Evolutionary conservation across 2,329 filamentous ascomycete genomes (phyloP), one percentile per base, ranked within the genome.

Genomic region (Cercospora beticola): DNA sequence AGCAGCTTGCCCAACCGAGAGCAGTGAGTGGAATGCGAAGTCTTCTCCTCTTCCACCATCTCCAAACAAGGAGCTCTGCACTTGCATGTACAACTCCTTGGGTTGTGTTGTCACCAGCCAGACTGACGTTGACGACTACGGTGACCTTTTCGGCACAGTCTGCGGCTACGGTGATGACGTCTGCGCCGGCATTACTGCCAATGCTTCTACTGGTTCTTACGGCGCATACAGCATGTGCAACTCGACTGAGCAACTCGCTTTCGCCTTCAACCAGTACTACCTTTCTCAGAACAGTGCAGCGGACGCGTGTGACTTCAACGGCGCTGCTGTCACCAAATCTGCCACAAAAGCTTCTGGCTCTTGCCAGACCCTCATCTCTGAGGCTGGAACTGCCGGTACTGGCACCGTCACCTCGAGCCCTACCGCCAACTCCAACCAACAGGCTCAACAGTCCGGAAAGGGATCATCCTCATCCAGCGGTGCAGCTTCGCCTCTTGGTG

Each of bases 221-320:
- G 92, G 92, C 74, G 87, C 90, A 59, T 93, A 92, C 84, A 87
- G 88, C 80, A 92, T 93, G 88, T 96, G 92, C 84, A 84, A 85
- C 73, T 77, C 87, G 75, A 84, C 85, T 73, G 85, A 92, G 81
- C 87, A 93, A 85, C 87, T 96, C 49, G 87, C 87, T 67, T 93
- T 87, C 78, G 90, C 88, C 60, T 86, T 94, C 73, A 88, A 94
- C 82, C 81, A 87, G 74, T 94, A 94, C 85, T 92, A 91, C 83
- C 78, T 84, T 73, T 80, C 79, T 73, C 84, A 89, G 76, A 82
- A 85, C 73, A 83, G 83, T 70, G 62, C 68, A 36, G 78, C 82
- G 28, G 81, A 82, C 65, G 89, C 92, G 33, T 96, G 92, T 79
- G 84, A 88, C 83, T 94, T 94, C 81, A 82, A 86, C 67, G 90